These are phyloP conservation scores for Senecio squalidus DNA, from an alignment of 140 eudicot species.

Conservation along the genomic window DNA sequence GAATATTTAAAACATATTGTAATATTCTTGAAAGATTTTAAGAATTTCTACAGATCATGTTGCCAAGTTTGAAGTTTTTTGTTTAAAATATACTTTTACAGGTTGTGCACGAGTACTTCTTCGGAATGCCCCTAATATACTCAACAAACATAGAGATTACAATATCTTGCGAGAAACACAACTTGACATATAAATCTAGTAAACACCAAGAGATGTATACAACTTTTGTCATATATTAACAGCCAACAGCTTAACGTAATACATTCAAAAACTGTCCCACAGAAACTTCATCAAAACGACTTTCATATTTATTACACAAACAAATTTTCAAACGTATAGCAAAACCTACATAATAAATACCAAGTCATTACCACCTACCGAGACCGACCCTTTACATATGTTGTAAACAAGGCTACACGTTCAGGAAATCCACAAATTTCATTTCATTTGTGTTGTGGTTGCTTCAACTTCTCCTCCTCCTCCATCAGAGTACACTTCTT, in stretches of 20 bases:
- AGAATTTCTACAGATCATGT: no score
- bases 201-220: background rate
- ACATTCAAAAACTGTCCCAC: constrained; percentile 11
- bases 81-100: no score
- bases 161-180: background rate
- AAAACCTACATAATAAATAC: constrained; percentile 14
- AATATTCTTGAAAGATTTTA: no score
- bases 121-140: no score
- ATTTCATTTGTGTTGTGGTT: no score
- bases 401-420: constrained; percentile 17
- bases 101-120: no score
- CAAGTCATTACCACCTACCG: constrained; percentile 13
- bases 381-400: constrained; percentile 10
- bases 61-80: no score
- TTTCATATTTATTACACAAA: constrained; percentile 29
- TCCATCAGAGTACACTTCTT: constrained; percentile 37
- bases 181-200: background rate
- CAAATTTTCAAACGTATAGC: background rate
- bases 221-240: background rate
- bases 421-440: constrained; percentile 18
- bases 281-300: constrained; percentile 17
- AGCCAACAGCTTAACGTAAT: constrained; percentile 7
- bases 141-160: no score
- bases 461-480: constrained; percentile 6
- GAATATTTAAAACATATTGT: no score